phyloP scores from a whole-genome alignment of 805 yeast genomes.

The Saturnispora sanitii region DNA sequence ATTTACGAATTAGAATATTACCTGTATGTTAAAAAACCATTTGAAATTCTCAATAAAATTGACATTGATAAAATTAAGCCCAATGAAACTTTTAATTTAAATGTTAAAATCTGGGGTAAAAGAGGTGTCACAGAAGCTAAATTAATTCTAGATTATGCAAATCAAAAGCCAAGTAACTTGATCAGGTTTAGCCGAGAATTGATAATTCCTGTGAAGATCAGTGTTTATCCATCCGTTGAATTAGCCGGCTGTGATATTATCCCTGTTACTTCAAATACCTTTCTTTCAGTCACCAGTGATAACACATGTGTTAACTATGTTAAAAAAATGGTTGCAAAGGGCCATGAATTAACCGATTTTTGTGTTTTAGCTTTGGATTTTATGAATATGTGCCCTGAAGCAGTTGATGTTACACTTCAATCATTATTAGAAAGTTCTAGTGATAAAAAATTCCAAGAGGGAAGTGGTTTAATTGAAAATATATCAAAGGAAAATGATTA shows the following conservation, averaged over 20 bases:
- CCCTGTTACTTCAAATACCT: slow-evolving; percentile 35
- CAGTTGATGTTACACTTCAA: slow-evolving; percentile 23
- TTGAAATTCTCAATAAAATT: slow-evolving; percentile 39
- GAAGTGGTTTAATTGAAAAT: slow-evolving; percentile 13
- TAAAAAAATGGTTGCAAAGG: slow-evolving; percentile 22
- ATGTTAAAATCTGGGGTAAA: slow-evolving; percentile 58
- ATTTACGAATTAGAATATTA: slow-evolving; percentile 68
- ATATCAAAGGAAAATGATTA: slow-evolving; percentile 14
- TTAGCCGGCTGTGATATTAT: slow-evolving; percentile 67
- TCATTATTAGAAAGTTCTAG: slow-evolving; percentile 18
- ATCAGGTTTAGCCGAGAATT: slow-evolving; percentile 42
- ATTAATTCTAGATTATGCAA: slow-evolving; percentile 56
- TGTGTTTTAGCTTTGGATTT: slow-evolving; percentile 65
- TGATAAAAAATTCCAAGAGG: slow-evolving; percentile 18
- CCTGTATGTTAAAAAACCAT: slow-evolving; percentile 47
- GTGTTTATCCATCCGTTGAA: slow-evolving; percentile 67
- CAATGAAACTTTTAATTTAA: slow-evolving; percentile 32
- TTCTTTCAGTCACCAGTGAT: slow-evolving; percentile 19
- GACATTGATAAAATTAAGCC: slow-evolving; percentile 34
- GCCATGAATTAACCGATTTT: slow-evolving; percentile 38
- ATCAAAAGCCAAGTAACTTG: slow-evolving; percentile 21
- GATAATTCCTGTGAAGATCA: slow-evolving; percentile 56
- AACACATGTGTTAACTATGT: slow-evolving; percentile 27
- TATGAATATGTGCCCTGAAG: slow-evolving; percentile 70
- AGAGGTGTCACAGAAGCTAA: slow-evolving; percentile 61